phyloP scores from a whole-genome alignment of 23 red algal genomes.

The Pyropia yezoensis region DNA sequence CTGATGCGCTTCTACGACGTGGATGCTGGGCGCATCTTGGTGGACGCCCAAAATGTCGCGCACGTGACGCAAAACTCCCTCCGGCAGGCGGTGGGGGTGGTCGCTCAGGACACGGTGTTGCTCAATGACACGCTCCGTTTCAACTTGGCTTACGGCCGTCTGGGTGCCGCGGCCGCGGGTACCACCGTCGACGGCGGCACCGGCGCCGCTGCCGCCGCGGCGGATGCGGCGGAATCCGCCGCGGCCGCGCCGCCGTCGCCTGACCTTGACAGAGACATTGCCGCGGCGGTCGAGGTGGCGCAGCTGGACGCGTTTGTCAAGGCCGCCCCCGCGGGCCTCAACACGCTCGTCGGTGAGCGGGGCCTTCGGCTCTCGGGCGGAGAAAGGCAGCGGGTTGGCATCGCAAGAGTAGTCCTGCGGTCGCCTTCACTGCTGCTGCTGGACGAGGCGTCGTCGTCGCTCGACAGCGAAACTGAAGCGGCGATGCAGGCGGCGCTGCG shows the following conservation, averaged over 20 bases:
- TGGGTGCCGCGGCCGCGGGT: slow-evolving; percentile 1
- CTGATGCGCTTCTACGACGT: slow-evolving; percentile 90
- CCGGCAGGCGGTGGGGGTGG: slow-evolving; percentile 28
- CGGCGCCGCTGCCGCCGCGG: slow-evolving; percentile 46
- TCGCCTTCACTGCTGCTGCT: slow-evolving; percentile 60
- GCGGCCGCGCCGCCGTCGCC: slow-evolving; percentile 57
- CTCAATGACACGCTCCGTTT: slow-evolving; percentile 76
- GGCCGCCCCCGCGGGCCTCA: slow-evolving; percentile 55
- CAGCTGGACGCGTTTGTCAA: slow-evolving; percentile 64
- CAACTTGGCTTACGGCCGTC: slow-evolving; percentile 86
- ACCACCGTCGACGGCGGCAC: slow-evolving; percentile 1
- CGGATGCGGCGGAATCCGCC: slow-evolving; percentile 30
- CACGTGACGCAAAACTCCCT: slow-evolving; percentile 30
- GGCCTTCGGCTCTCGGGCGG: slow-evolving; percentile 82
- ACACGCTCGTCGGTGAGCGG: slow-evolving; percentile 77
- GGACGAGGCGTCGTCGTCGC: slow-evolving; percentile 57
- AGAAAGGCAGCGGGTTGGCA: slow-evolving; percentile 85
- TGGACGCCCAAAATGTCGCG: slow-evolving; percentile 77
- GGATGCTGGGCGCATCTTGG: slow-evolving; percentile 46
- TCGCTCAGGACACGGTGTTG: slow-evolving; percentile 88
- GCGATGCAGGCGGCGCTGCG: slow-evolving; percentile 69
- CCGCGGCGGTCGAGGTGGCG: slow-evolving; percentile 42
- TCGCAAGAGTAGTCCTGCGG: slow-evolving; percentile 73
- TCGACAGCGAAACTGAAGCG: slow-evolving; percentile 71
- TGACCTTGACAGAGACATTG: slow-evolving; percentile 34